Evolutionary conservation across 768 basidiomycete genomes (phyloP).

Genomic region (Termitomyces heimii): DNA sequence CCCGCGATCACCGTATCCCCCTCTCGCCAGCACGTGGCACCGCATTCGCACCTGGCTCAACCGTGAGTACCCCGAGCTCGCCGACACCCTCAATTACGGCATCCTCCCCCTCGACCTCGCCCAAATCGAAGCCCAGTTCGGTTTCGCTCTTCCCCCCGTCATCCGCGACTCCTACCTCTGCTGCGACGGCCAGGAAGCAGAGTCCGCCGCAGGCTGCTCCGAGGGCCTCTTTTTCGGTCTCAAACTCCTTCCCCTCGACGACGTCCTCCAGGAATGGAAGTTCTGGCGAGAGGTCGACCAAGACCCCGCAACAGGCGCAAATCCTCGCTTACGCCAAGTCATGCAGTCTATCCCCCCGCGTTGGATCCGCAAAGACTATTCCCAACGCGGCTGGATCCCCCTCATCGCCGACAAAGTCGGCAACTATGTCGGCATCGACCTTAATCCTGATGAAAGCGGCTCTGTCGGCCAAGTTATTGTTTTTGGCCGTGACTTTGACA

Average conservation of each 20-base stretch:
- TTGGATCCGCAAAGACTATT: slow-evolving; percentile 88
- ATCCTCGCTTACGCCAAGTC: slow-evolving; percentile 56
- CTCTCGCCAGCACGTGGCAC: slow-evolving; percentile 77
- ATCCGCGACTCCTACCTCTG: slow-evolving; percentile 88
- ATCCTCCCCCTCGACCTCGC: slow-evolving; percentile 76
- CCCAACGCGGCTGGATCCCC: slow-evolving; percentile 94
- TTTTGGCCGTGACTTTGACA: slow-evolving; percentile 98
- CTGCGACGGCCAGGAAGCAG: slow-evolving; percentile 92
- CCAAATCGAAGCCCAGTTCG: slow-evolving; percentile 79
- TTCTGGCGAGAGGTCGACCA: slow-evolving; percentile 95
- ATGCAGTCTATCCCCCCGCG: slow-evolving; percentile 89
- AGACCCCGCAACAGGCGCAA: slow-evolving; percentile 82
- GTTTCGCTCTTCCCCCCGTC: slow-evolving; percentile 74
- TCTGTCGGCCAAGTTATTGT: slow-evolving; percentile 90
- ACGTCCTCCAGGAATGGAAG: slow-evolving; percentile 90
- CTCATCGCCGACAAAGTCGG: slow-evolving; percentile 90
- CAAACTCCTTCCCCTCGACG: slow-evolving; percentile 86
- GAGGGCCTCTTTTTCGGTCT: slow-evolving; percentile 96
- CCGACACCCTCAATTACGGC: slow-evolving; percentile 92
- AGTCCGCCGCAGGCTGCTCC: slow-evolving; percentile 80
- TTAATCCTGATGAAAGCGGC: slow-evolving; percentile 78
- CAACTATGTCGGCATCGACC: slow-evolving; percentile 94
- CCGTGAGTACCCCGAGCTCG: slow-evolving; percentile 88
- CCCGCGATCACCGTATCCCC: slow-evolving; percentile 55
- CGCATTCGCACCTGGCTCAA: slow-evolving; percentile 78